Conservation (phyloP, 2,329 filamentous ascomycete species). For the Aspergillus sp. region DNA sequence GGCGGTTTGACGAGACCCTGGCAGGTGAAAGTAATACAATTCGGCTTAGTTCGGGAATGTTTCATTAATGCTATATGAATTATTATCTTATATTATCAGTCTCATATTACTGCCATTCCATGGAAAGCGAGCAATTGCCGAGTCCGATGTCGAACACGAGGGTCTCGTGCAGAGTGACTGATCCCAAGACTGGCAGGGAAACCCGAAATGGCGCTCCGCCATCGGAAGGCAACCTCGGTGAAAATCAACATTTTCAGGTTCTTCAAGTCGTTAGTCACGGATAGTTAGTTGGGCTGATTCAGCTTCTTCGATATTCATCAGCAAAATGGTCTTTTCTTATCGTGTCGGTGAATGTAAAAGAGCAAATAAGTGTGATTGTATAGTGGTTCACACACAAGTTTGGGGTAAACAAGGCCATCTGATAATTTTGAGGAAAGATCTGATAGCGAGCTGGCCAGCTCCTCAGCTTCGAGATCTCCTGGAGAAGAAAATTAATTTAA, state of each 20-base stretch:
- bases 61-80: too few species aligned
- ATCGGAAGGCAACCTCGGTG: conserved; percentile 20
- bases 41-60: neutral
- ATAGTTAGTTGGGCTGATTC: conserved; percentile 14
- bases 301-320: conserved; percentile 2
- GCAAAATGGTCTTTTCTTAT: neutral
- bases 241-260: conserved; percentile 1
- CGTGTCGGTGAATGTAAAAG: neutral
- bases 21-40: neutral
- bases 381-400: neutral
- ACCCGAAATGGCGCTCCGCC: conserved; percentile 16
- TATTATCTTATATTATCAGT: neutral
- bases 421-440: conserved; percentile 7
- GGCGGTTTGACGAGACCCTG: conserved; percentile 15
- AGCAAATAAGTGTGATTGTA: neutral
- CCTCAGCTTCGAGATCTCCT: conserved; percentile 2
- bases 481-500: conserved; percentile 4
- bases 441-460: conserved; percentile 4
- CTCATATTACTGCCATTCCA: neutral
- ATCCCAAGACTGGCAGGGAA: neutral
- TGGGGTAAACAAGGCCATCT: conserved; percentile 1
- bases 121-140: neutral
- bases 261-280: neutral
- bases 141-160: conserved; percentile 10
- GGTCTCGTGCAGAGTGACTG: neutral